Conservation (phyloP, 140 eudicot species). For the Bidens hawaiensis region DNA sequence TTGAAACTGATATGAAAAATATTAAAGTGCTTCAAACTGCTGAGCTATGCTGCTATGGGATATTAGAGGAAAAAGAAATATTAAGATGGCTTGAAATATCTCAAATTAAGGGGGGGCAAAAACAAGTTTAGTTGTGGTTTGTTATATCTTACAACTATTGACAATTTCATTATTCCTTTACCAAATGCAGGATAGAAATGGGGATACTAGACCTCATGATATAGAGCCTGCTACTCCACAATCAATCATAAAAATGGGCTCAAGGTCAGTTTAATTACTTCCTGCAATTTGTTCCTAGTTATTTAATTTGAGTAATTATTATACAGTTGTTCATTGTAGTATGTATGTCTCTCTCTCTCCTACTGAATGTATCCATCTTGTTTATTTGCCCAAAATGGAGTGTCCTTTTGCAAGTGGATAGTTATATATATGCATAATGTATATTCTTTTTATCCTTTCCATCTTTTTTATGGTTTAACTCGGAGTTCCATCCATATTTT, state of each 20-base stretch:
- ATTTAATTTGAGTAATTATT: neutral
- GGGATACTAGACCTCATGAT: conserved; percentile 62
- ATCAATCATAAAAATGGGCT: conserved; percentile 50
- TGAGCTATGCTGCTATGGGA: neutral
- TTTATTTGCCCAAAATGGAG: neutral
- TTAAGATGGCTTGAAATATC: neutral
- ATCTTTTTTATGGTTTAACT: conserved; percentile 3
- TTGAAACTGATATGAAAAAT: conserved; percentile 1
- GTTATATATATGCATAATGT: neutral
- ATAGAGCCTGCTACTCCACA: conserved; percentile 71
- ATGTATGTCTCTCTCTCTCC: neutral
- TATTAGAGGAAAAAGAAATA: neutral
- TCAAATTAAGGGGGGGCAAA: neutral
- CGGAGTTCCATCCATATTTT: conserved; percentile 2
- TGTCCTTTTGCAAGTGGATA: conserved; percentile 2
- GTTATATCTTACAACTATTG: conserved; percentile 3
- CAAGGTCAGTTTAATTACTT: conserved; percentile 48
- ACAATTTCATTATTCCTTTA: conserved; percentile 6
- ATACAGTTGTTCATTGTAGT: neutral
- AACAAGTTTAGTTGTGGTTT: neutral
- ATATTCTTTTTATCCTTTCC: neutral
- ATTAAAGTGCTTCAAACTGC: neutral
- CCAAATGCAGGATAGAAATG: conserved; percentile 75
- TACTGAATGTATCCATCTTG: conserved; percentile 1
- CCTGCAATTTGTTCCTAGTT: neutral